phyloP scores from a whole-genome alignment of 2,329 filamentous ascomycete species.

The Teratosphaeria destructans region DNA sequence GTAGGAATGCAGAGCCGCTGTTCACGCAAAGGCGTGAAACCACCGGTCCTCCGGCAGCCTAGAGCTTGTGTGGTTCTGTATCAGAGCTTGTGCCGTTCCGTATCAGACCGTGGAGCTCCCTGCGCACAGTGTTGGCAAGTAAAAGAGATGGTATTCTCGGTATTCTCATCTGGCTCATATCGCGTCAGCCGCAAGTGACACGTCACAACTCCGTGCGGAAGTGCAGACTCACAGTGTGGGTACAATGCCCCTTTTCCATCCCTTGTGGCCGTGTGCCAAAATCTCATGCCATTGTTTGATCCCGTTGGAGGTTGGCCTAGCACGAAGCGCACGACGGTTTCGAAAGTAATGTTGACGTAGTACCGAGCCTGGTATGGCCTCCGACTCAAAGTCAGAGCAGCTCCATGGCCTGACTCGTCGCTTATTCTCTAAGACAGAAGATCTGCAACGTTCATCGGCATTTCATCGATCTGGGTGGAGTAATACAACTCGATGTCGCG shows the following conservation, averaged over 20 bases:
- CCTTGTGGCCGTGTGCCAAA: conserved; percentile 21
- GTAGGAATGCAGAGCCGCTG: not conserved
- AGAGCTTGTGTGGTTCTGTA: too few relatives aligned
- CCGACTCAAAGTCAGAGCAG: not conserved
- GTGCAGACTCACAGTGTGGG: conserved; percentile 2
- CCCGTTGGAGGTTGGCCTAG: not conserved
- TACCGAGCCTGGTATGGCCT: too few relatives aligned
- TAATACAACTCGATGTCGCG: conserved; percentile 96
- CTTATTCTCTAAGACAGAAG: conserved; percentile 20
- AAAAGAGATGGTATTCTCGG: not conserved
- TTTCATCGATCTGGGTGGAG: conserved; percentile 94
- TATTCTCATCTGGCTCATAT: not conserved
- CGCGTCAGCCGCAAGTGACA: not conserved
- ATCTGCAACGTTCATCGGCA: conserved; percentile 73
- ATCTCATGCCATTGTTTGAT: not conserved
- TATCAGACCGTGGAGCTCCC: not conserved
- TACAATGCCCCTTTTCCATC: conserved; percentile 23
- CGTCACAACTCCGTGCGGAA: not conserved
- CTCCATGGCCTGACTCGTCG: not conserved
- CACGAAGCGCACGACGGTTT: not conserved
- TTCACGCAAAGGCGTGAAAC: not conserved
- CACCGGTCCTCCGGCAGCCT: too few relatives aligned
- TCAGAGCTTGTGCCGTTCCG: too few relatives aligned
- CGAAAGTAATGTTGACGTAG: not conserved
- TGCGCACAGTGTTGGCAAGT: not conserved